Conservation (phyloP, 73 alveolate species). For the Paraurostyla sp. region DNA sequence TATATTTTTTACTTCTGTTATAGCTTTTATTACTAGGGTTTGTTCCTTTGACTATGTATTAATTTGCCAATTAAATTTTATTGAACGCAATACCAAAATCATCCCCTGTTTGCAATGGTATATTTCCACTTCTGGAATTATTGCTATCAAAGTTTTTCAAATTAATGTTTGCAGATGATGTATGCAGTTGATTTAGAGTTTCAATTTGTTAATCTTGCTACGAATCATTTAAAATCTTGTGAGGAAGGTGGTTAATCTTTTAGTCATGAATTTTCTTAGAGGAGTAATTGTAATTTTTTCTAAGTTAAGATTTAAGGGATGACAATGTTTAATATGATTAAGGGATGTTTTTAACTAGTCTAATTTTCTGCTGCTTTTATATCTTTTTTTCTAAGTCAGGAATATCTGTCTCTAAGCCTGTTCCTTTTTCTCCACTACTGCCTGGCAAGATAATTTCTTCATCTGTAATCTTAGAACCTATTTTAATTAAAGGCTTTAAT, state of each 20-base stretch:
- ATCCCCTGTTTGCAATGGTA: constrained; percentile 42
- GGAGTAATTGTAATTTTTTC: not conserved
- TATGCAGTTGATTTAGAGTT: not conserved
- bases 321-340: not conserved
- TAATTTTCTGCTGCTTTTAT: not conserved
- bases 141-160: not conserved
- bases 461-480: not conserved
- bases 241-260: not conserved
- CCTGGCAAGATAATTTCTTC: not conserved
- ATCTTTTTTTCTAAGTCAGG: constrained; percentile 16
- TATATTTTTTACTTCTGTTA: not conserved
- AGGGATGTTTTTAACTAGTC: not conserved
- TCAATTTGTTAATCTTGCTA: not conserved
- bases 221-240: not conserved
- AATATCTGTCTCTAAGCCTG: constrained; percentile 10
- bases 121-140: constrained; percentile 31
- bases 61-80: not conserved
- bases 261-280: not conserved
- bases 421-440: not conserved
- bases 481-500: not conserved
- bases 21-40: not conserved
- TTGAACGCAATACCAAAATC: not conserved
- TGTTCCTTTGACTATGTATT: not conserved
- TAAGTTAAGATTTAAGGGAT: not conserved
- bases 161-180: constrained; percentile 5